A percentile compares a stretch with the other conserved stretches of the same genome.
These are phyloP conservation scores for Coemansia asiatica DNA, from an alignment of 192 early-diverging fungal species.

Conservation along the genomic window DNA sequence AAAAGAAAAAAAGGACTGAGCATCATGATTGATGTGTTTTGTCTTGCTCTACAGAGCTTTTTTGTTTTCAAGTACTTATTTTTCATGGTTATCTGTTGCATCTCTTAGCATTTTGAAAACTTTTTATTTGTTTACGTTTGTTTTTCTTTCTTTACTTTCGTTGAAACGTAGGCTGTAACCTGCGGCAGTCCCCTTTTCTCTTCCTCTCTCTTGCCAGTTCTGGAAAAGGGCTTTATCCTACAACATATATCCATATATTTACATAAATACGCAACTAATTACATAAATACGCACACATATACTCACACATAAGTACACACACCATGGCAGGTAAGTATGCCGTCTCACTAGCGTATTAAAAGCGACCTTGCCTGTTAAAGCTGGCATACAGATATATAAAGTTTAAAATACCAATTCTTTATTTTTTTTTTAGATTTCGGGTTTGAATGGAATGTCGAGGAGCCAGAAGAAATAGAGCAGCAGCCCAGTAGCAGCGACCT, in stretches of 20 bases:
- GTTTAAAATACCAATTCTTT: no score
- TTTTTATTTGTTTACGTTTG: not conserved
- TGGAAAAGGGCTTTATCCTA: no score
- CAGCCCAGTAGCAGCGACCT: not conserved
- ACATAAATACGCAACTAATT: no score
- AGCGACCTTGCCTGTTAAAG: not conserved
- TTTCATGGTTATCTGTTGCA: not conserved
- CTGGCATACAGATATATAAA: no score
- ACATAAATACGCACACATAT: no score
- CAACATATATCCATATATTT: no score
- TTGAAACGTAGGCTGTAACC: no score
- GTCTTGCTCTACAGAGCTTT: no score
- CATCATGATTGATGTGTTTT: no score
- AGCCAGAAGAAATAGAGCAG: constrained; percentile 6
- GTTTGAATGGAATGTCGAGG: constrained; percentile 37
- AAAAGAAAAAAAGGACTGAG: no score
- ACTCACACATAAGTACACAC: not conserved
- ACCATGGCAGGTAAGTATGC: constrained; percentile 1
- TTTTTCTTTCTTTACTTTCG: not conserved
- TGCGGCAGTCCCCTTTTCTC: no score
- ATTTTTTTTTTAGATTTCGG: constrained; percentile 37
- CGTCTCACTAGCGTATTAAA: not conserved
- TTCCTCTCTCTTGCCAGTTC: no score
- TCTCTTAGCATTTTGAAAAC: not conserved
- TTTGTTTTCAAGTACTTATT: not conserved